Evolutionary conservation across 768 basidiomycete genomes (phyloP).

Genomic region (Mycena venus): DNA sequence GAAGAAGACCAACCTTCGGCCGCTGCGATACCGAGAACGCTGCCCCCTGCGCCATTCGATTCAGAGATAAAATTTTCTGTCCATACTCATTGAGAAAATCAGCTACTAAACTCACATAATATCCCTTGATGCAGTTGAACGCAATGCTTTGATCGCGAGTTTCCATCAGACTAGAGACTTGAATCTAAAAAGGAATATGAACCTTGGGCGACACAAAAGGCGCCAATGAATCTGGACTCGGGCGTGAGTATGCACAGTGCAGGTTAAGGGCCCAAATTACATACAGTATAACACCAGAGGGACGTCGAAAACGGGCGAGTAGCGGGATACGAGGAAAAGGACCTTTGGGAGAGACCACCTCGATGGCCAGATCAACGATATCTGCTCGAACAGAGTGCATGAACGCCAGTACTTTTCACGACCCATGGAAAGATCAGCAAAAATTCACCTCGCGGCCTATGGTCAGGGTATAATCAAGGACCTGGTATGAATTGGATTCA

Average conservation of each 20-base stretch:
- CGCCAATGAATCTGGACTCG: slow-evolving; percentile 2
- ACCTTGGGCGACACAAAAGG: background rate
- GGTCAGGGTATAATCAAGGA: background rate
- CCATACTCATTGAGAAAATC: too few relatives aligned
- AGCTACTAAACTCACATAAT: background rate
- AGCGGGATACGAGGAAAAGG: slow-evolving; percentile 14
- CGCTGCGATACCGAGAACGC: slow-evolving; percentile 6
- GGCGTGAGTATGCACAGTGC: too few relatives aligned
- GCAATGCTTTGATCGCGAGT: background rate
- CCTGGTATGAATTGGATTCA: background rate
- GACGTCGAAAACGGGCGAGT: slow-evolving; percentile 14
- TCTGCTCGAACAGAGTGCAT: background rate
- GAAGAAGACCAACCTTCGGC: background rate
- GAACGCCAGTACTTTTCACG: too few relatives aligned
- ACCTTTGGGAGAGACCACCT: slow-evolving; percentile 13
- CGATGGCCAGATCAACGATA: slow-evolving; percentile 9
- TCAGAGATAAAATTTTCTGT: background rate
- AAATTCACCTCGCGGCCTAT: background rate
- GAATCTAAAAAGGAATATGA: background rate
- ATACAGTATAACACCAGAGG: slow-evolving; percentile 20
- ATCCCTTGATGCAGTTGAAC: background rate
- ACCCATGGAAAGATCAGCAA: too few relatives aligned
- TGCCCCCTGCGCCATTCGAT: background rate
- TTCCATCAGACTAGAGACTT: too few relatives aligned
- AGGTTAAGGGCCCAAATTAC: too few relatives aligned